Base-by-base conservation (phyloP, 768 basidiomycete species). In the Rhizopogon roseolus region DNA sequence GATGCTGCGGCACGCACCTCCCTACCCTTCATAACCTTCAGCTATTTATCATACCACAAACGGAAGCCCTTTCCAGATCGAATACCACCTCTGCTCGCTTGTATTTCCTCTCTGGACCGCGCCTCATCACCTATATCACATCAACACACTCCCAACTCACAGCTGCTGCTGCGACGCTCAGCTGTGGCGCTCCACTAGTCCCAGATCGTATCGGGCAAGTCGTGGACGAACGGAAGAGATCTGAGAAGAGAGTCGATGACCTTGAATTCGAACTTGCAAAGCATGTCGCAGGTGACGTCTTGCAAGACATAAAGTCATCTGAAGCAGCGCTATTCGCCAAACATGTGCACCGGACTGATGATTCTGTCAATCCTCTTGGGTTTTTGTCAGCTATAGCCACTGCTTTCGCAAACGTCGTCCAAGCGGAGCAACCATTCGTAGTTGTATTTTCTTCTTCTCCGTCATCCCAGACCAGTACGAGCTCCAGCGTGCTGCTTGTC, bases 1-100 rank as follows among this genome's bases (percentile, higher is more conserved):
- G 86, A 51, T 91, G 91, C 68, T 89, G 88, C 53, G 88, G 90
- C 10, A 91, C 93, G 14, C 94, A 97, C 66, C 77, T 87, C 50
- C 88, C 92, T 6, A 83, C 82, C 50, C 77, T 94, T 46, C 77
- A 85, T 57, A 84, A 85, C 60, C 77, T 89, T 29, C 82, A 89
- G 61, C 71, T 90, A 49, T 85, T 90, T 73, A 68, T 90, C 41
- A 66, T 87, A 41, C 83, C 88, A 22, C 77, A 88, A 64, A 87
- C 83, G 8, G 86, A 88, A 53, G 69, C 82, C 1, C 72, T 88
- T 27, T 74, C 86, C 38, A 79, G 86, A 9, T 78, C 85, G 7
- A 73, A 74, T 14, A 77, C 81, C 2, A 79, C 81, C 0, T 84
- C 85, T 53, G 82, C 81, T 22, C 84, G 91, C 25, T 77, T 95